A percentile compares a stretch with the other conserved stretches of the same genome.
Conservation (phyloP, 2,329 filamentous ascomycete genomes). For the Fonsecaea multimorphosa region DNA sequence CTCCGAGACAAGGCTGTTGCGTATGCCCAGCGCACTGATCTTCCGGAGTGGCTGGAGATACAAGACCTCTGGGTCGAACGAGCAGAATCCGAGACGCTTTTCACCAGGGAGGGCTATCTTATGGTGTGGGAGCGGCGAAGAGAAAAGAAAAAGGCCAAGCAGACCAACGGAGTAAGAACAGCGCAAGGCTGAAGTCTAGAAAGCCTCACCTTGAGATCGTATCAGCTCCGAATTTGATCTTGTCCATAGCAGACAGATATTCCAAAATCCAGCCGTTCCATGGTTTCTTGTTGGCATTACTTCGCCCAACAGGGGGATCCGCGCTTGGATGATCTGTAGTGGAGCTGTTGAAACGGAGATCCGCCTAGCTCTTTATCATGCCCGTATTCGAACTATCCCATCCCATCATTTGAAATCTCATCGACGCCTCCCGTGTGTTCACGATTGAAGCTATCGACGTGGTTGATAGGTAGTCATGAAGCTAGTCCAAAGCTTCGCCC, state of each 20-base stretch:
- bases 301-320: background rate
- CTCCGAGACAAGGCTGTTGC: conserved; percentile 70
- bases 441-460: background rate
- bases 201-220: background rate
- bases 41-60: conserved; percentile 85
- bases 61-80: conserved; percentile 94
- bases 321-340: background rate
- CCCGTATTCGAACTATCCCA: background rate
- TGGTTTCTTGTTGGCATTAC: background rate
- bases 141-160: conserved; percentile 51
- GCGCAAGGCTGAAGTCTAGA: background rate
- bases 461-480: conserved; percentile 20
- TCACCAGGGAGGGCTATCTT: conserved; percentile 91
- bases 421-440: background rate
- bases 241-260: background rate
- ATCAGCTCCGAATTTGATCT: background rate
- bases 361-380: background rate
- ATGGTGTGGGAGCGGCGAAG: conserved; percentile 94
- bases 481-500: conserved; percentile 15
- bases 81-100: conserved; percentile 85
- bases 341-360: background rate
- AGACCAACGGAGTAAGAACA: conserved; percentile 39
- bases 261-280: background rate
- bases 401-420: background rate
- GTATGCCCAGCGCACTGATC: conserved; percentile 48